Evolutionary conservation across 805 yeast species (phyloP).

Genomic region (Starmerella etchellsii): DNA sequence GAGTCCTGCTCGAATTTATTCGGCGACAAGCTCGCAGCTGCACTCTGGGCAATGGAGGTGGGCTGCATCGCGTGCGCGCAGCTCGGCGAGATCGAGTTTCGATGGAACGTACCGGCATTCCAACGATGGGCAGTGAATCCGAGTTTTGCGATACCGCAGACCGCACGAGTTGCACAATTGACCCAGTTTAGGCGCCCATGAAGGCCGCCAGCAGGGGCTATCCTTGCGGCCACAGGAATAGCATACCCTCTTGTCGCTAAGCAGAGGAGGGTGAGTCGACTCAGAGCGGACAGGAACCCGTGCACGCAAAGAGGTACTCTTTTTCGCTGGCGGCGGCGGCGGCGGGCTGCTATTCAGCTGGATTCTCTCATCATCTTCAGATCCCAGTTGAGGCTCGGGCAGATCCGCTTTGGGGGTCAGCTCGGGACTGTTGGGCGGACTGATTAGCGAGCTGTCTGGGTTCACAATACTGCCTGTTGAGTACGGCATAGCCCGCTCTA

Average conservation of each 20-base stretch:
- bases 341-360: too few species aligned
- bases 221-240: constrained; percentile 82
- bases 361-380: too few species aligned
- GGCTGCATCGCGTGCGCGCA: constrained; percentile 7
- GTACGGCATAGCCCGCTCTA: too few species aligned
- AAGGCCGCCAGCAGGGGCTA: constrained; percentile 98
- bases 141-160: constrained; percentile 82
- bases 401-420: too few species aligned
- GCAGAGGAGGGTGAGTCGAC: too few species aligned
- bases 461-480: neutral
- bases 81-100: constrained; percentile 80
- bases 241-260: too few species aligned
- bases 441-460: neutral
- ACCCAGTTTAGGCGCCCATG: constrained; percentile 86
- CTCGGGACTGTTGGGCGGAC: constrained; percentile 18
- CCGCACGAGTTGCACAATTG: constrained; percentile 97
- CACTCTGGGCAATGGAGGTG: constrained; percentile 4
- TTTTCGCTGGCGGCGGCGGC: too few species aligned
- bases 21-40: neutral
- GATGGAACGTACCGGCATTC: constrained; percentile 84
- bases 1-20: neutral
- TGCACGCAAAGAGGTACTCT: too few species aligned
- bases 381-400: too few species aligned
- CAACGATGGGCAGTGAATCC: constrained; percentile 70
- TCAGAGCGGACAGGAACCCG: too few species aligned